A percentile compares a stretch with the other conserved stretches of the same genome.
phyloP scores from a whole-genome alignment of 2,329 filamentous ascomycete genomes.

The Magnaporthiopsis poae region DNA sequence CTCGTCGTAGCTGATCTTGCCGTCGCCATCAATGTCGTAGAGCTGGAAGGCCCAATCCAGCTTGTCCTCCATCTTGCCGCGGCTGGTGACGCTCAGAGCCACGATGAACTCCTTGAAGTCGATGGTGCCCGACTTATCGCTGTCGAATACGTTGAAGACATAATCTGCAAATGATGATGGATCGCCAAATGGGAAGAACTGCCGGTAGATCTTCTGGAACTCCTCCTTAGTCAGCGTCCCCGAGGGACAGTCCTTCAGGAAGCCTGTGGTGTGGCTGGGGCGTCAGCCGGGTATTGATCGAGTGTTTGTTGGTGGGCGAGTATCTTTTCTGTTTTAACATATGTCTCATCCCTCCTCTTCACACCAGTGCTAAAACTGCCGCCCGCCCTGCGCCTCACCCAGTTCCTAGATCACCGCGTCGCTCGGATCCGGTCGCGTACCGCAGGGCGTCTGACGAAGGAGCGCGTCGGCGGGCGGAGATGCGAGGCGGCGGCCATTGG shows the following conservation, averaged over 20 bases:
- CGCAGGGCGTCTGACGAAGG: too few species aligned
- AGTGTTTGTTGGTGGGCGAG: not conserved
- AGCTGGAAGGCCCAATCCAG: constrained; percentile 98
- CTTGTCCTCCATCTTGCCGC: constrained; percentile 99
- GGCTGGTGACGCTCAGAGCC: constrained; percentile 88
- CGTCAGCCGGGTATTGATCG: not conserved
- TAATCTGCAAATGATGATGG: constrained; percentile 96
- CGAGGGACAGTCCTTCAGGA: constrained; percentile 94
- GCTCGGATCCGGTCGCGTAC: too few species aligned
- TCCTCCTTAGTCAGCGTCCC: constrained; percentile 96
- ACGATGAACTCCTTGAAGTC: constrained; percentile 99
- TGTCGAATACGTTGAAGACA: constrained; percentile 98
- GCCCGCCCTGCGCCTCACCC: too few species aligned
- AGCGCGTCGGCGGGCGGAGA: not conserved
- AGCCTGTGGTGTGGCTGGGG: constrained; percentile 47
- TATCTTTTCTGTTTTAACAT: too few species aligned
- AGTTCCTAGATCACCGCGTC: too few species aligned
- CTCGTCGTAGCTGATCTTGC: constrained; percentile 97
- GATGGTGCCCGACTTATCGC: constrained; percentile 92
- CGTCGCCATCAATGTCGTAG: constrained; percentile 97
- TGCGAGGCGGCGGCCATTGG: not conserved
- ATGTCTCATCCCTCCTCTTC: too few species aligned
- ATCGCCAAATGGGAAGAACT: constrained; percentile 98
- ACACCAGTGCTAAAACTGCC: too few species aligned
- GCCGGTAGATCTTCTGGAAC: constrained; percentile 98